phyloP scores from a whole-genome alignment of 257 asterid genomes.

The Solanum etuberosum region DNA sequence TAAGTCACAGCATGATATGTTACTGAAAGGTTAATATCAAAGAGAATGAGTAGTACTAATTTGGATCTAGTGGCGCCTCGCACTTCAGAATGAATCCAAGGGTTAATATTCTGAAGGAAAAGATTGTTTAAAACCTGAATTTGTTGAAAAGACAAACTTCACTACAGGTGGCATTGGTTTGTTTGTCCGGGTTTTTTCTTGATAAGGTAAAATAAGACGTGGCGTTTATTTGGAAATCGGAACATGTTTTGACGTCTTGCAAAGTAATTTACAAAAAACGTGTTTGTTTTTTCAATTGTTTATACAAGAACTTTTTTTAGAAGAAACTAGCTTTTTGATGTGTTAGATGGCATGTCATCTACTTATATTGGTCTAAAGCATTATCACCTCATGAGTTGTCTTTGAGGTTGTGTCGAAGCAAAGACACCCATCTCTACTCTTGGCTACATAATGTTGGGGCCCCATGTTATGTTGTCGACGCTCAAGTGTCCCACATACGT shows the following conservation, averaged over 20 bases:
- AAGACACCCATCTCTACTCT: neutral
- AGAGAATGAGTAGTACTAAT: neutral
- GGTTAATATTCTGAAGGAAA: neutral
- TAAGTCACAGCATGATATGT: neutral
- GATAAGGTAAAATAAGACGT: neutral
- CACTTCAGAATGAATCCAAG: neutral
- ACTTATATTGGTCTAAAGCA: neutral
- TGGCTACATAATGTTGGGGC: neutral
- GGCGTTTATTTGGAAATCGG: neutral
- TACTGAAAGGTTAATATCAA: neutral
- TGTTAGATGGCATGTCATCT: neutral
- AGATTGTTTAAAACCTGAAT: neutral
- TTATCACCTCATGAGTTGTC: neutral
- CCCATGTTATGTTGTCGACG: neutral
- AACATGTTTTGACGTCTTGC: neutral
- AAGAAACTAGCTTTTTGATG: neutral
- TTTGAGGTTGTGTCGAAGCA: neutral
- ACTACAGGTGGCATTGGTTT: neutral
- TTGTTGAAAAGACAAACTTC: neutral
- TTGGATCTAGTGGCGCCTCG: neutral
- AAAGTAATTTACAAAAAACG: neutral
- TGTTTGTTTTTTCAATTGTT: neutral
- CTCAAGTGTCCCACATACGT: neutral
- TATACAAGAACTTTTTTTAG: neutral
- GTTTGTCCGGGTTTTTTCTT: neutral